Percentiles rank a stretch among this genome's conserved stretches.
Conservation (phyloP, 371 early-diverging fungal genomes). For the Batkoa obscura region DNA sequence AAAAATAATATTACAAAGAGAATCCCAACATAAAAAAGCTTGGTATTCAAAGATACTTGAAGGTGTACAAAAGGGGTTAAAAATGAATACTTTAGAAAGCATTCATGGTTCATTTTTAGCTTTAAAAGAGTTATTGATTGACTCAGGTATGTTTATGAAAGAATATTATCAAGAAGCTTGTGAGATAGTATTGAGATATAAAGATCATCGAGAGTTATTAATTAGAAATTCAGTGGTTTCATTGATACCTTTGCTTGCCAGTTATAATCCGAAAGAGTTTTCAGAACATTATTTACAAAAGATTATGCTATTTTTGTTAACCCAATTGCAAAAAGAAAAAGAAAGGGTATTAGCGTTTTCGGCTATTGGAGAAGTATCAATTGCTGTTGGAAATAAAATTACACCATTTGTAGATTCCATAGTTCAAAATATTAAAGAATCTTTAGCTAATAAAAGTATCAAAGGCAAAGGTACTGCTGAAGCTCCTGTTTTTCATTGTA, state of each 20-base stretch:
- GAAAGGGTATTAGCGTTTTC: constrained; percentile 61
- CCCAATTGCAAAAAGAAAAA: constrained; percentile 51
- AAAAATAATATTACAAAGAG: constrained; percentile 60
- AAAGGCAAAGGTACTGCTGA: constrained; percentile 17
- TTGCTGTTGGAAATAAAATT: constrained; percentile 64
- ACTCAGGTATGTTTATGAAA: constrained; percentile 80
- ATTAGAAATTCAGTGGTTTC: constrained; percentile 70
- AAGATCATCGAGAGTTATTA: constrained; percentile 61
- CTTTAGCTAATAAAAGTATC: background rate
- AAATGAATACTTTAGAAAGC: constrained; percentile 49
- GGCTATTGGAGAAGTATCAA: constrained; percentile 72
- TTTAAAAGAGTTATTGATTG: constrained; percentile 54
- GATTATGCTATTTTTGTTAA: constrained; percentile 57
- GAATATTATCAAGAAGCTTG: constrained; percentile 55
- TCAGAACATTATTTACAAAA: constrained; percentile 45
- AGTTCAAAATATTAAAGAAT: background rate
- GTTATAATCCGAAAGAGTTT: constrained; percentile 62
- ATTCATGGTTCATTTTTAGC: constrained; percentile 78
- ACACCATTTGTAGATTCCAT: constrained; percentile 41
- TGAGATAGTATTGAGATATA: constrained; percentile 53
- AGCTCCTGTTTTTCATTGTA: constrained; percentile 60
- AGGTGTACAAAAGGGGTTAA: constrained; percentile 64
- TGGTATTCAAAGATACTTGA: constrained; percentile 71
- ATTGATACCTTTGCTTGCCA: constrained; percentile 66
- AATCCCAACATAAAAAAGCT: constrained; percentile 36